Evolutionary conservation across 129 eudicot genomes (phyloP), one percentile per base, ranked within the genome.

Genomic region (Erigeron canadensis): DNA sequence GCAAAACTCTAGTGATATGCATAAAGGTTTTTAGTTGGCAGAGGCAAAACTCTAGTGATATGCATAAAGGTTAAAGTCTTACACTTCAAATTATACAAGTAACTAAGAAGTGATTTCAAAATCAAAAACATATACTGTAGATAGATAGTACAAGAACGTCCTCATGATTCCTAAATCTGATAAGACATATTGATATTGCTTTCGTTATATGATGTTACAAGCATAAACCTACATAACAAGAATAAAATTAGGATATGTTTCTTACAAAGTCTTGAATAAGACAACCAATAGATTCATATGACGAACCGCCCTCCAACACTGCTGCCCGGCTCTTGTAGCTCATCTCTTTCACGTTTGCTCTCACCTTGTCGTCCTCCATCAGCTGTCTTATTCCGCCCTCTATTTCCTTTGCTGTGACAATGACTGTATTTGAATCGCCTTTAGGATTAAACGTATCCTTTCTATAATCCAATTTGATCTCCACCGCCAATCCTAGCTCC

Each of bases 301-400:
- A 82, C 2, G 86, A 77, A 21, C 86, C 86, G 6, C 76, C 86
- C 34, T 54, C 82, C 8, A 4, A 51, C 65, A 82, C 59, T 4
- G 86, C 51, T 1, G 8, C 64, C 42, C 83, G 69, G 23, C 86
- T 67, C 76, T 73, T 78, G 67, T 63, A 64, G 7, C 48, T 68
- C 62, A 78, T 78, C 75, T 74, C 83, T 77, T 56, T 73, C 8
- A 78, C 81, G 28, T 44, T 74, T 10, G 10, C 40, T 63, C 80
- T 69, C 6, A 73, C 28, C 5, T 21, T 62, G 8, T 45, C 56
- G 15, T 62, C 40, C 11, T 68, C 66, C 83, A 78, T 77, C 67
- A 77, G 1, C 50, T n/a, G 23, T 45, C 66, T 72, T 44, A 81
- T 64, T 8, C 74, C 74, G 8, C 58, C 40, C n/a, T 82, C 86